Evolutionary conservation across 2,329 filamentous ascomycete genomes (phyloP).

Genomic region (Cytospora paraplurivora): DNA sequence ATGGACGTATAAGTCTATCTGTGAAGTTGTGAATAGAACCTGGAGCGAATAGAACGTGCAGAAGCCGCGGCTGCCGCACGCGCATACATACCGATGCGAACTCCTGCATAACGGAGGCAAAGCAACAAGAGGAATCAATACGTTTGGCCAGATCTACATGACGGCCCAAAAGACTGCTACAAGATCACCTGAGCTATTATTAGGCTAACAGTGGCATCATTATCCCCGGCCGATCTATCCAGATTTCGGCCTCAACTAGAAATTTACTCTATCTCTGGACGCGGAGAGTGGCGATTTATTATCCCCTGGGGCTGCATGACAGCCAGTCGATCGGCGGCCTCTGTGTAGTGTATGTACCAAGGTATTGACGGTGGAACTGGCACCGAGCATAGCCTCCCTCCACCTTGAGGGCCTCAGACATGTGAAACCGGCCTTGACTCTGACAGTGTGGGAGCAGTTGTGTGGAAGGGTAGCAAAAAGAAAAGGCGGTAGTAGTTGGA

Average conservation of each 20-base stretch:
- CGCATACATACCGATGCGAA: background rate
- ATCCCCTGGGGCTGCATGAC: background rate
- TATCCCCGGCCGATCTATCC: no score
- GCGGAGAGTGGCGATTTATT: background rate
- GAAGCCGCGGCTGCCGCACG: slow-evolving; percentile 4
- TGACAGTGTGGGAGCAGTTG: background rate
- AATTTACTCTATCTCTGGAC: background rate
- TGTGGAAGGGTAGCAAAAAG: background rate
- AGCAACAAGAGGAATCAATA: background rate
- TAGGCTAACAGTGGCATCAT: background rate
- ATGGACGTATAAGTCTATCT: background rate
- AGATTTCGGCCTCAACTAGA: background rate
- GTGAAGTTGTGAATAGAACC: background rate
- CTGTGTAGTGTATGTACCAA: background rate
- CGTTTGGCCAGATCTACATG: background rate
- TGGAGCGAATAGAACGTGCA: background rate
- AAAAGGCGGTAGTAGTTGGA: slow-evolving; percentile 14
- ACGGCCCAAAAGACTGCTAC: background rate
- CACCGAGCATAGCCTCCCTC: background rate
- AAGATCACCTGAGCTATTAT: background rate
- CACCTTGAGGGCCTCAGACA: background rate
- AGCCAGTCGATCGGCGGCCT: background rate
- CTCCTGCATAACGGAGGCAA: slow-evolving; percentile 7
- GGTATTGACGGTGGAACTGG: background rate
- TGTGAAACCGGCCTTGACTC: background rate